phyloP scores from a whole-genome alignment of 1,284 basidiomycete species.

The Coniferiporia weirii region DNA sequence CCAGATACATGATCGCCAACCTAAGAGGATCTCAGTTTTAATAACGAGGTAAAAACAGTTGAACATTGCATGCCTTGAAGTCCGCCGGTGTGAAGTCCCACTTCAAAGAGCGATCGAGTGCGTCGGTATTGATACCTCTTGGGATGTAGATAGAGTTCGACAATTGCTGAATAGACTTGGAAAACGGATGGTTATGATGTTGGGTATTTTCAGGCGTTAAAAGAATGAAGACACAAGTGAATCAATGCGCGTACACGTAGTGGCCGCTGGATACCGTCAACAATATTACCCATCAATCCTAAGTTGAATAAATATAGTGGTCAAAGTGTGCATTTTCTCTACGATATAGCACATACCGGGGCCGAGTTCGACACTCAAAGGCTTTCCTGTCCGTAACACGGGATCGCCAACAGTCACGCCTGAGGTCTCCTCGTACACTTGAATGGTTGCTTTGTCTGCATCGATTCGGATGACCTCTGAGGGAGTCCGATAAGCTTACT shows the following conservation, averaged over 20 bases:
- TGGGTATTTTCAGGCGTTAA: not conserved
- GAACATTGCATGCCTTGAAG: conserved; percentile 53
- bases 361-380: conserved; percentile 94
- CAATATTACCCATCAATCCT: conserved; percentile 98
- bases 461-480: conserved; percentile 97
- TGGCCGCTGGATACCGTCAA: conserved; percentile 95
- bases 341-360: conserved; percentile 56
- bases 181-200: conserved; percentile 22
- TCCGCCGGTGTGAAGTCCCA: conserved; percentile 96
- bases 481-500: not conserved
- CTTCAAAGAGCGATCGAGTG: conserved; percentile 81
- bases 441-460: conserved; percentile 94
- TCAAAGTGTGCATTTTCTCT: not conserved
- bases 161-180: conserved; percentile 87
- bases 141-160: conserved; percentile 99
- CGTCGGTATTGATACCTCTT: conserved; percentile 95
- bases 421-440: conserved; percentile 99
- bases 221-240: too few relatives aligned
- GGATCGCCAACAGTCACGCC: conserved; percentile 98
- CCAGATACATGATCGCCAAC: conserved; percentile 96
- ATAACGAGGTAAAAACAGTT: conserved; percentile 9
- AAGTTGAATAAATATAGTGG: not conserved
- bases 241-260: conserved; percentile 52
- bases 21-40: conserved; percentile 32
- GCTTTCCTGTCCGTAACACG: conserved; percentile 95